Evolutionary conservation across 768 basidiomycete genomes (phyloP).

Genomic region (Podaxis pistillaris): DNA sequence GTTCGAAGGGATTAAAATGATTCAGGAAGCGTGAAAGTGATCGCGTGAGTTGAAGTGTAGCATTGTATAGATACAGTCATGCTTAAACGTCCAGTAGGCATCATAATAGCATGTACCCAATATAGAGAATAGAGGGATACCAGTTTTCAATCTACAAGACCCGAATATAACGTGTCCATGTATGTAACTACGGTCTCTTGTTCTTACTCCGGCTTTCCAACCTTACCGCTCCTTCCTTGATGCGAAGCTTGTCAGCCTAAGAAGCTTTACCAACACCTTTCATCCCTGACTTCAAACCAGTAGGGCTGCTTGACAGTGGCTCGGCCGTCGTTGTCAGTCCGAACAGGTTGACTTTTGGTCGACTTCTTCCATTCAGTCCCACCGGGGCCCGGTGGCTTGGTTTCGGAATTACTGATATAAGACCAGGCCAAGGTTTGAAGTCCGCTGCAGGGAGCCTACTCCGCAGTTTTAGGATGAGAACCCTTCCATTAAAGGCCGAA

Average conservation of each 20-base stretch:
- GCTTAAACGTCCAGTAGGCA: background rate
- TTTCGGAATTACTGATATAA: background rate
- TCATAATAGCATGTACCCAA: background rate
- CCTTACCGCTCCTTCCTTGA: background rate
- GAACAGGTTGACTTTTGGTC: background rate
- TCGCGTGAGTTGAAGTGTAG: background rate
- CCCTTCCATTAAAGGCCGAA: background rate
- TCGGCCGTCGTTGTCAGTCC: background rate
- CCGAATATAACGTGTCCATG: background rate
- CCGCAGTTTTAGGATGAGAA: background rate
- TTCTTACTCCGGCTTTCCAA: conserved; percentile 1
- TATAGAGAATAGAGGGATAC: background rate
- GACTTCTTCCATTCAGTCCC: background rate
- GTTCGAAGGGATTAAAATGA: background rate
- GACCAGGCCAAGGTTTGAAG: background rate
- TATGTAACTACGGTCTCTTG: background rate
- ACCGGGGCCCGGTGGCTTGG: background rate
- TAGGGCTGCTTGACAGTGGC: background rate
- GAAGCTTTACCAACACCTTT: background rate
- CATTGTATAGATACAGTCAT: background rate
- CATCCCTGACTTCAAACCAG: conserved; percentile 5
- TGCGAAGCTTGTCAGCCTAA: background rate
- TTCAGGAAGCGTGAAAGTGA: background rate
- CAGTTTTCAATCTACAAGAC: background rate
- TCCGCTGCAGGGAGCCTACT: background rate